Conservation (phyloP, 345 rosid species). For the Arabidopsis suecica region DNA sequence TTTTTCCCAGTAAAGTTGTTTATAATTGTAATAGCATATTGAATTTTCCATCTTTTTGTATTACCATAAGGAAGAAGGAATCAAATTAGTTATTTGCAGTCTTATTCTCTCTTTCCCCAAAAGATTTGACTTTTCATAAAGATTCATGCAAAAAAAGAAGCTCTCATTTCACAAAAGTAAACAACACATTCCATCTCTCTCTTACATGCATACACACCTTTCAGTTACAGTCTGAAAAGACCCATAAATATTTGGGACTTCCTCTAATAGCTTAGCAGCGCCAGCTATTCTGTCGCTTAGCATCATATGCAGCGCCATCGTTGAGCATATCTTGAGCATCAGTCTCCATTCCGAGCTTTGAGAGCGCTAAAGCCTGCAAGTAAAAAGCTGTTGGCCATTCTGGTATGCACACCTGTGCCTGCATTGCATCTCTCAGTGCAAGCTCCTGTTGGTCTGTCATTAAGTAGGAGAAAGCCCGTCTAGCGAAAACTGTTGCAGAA, state of each 20-base stretch:
- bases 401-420: slow-evolving; percentile 92
- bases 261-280: slow-evolving; percentile 50
- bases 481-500: slow-evolving; percentile 71
- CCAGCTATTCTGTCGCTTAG: slow-evolving; percentile 86
- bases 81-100: slow-evolving; percentile 40
- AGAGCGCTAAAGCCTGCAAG: slow-evolving; percentile 93
- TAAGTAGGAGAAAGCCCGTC: slow-evolving; percentile 64
- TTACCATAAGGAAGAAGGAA: slow-evolving; percentile 32
- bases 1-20: slow-evolving; percentile 39
- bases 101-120: slow-evolving; percentile 23
- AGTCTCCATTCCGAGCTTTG: slow-evolving; percentile 95
- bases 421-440: slow-evolving; percentile 97
- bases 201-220: slow-evolving; percentile 31
- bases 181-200: slow-evolving; percentile 20
- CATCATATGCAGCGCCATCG: slow-evolving; percentile 92
- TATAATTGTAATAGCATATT: slow-evolving; percentile 38
- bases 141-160: slow-evolving; percentile 31
- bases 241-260: slow-evolving; percentile 32
- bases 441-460: slow-evolving; percentile 88
- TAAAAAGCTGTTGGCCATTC: slow-evolving; percentile 99
- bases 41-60: slow-evolving; percentile 34
- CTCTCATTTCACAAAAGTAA: slow-evolving; percentile 37
- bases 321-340: slow-evolving; percentile 98
- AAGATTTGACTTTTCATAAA: slow-evolving; percentile 22
- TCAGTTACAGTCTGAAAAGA: slow-evolving; percentile 31